Conservation (phyloP, 163 green algal genomes). For the Botryococcus braunii region DNA sequence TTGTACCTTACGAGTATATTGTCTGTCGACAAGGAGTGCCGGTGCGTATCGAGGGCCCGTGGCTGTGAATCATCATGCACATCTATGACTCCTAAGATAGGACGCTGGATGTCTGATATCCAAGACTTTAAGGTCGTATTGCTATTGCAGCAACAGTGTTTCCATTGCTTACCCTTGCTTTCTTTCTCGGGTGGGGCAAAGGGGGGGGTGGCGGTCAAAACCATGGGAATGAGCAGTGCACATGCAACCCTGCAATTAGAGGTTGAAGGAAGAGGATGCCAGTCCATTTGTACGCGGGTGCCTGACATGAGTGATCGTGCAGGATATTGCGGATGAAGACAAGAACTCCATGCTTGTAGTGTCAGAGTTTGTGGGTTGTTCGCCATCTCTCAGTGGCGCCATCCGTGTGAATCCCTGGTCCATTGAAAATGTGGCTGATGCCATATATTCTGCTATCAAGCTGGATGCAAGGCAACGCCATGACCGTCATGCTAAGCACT, state of each 20-base stretch:
- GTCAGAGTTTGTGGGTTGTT: constrained; percentile 97
- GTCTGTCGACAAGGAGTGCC: constrained; percentile 57
- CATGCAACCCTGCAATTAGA: too few relatives aligned
- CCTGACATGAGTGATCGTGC: background rate
- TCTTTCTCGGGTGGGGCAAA: too few relatives aligned
- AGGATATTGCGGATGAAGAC: constrained; percentile 13
- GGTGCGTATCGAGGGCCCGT: constrained; percentile 2
- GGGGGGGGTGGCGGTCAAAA: too few relatives aligned
- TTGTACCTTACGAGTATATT: constrained; percentile 97
- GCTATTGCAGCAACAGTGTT: too few relatives aligned
- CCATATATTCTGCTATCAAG: constrained; percentile 73
- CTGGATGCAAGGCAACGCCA: constrained; percentile 38
- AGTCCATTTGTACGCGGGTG: too few relatives aligned
- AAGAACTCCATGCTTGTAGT: constrained; percentile 61
- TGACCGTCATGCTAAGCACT: constrained; percentile 95
- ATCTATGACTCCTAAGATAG: too few relatives aligned
- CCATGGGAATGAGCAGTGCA: too few relatives aligned
- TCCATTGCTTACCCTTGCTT: too few relatives aligned
- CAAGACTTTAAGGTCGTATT: too few relatives aligned
- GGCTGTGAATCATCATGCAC: background rate
- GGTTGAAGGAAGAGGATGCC: too few relatives aligned
- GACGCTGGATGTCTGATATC: too few relatives aligned
- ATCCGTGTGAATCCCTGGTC: constrained; percentile 97
- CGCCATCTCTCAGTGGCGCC: constrained; percentile 81
- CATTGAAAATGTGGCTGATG: constrained; percentile 79